These are phyloP conservation scores for Suillus subalutaceus DNA, from an alignment of 768 basidiomycete genomes.

Conservation along the genomic window DNA sequence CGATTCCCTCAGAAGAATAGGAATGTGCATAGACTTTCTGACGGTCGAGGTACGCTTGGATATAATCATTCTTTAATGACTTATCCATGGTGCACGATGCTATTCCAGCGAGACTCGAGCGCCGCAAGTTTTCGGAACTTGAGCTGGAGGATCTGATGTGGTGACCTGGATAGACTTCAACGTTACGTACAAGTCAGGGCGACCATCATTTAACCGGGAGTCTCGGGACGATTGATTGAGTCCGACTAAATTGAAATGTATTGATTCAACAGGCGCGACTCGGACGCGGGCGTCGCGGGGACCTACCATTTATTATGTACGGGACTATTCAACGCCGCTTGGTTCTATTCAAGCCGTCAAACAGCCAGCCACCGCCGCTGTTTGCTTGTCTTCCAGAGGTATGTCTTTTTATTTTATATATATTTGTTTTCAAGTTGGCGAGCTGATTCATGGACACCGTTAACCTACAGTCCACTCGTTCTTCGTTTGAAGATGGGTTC, in stretches of 20 bases:
- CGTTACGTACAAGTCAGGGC: background rate
- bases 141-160: background rate
- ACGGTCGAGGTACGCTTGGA: slow-evolving; percentile 51
- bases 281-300: background rate
- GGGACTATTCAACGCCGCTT: background rate
- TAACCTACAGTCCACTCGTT: background rate
- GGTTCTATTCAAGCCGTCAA: background rate
- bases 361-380: background rate
- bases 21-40: slow-evolving; percentile 48
- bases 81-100: slow-evolving; percentile 20
- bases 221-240: background rate
- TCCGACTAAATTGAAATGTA: background rate
- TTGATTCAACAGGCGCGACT: background rate
- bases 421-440: background rate
- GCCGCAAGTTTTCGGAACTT: background rate
- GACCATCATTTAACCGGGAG: background rate
- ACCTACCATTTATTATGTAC: background rate
- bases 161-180: background rate
- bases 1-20: slow-evolving; percentile 46
- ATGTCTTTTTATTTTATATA: background rate
- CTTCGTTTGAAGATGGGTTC: slow-evolving; percentile 4
- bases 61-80: slow-evolving; percentile 43
- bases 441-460: background rate
- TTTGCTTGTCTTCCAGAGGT: slow-evolving; percentile 9
- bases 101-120: background rate